Base-by-base conservation (phyloP, 345 rosid genomes). In the Eucalyptus curtisii region DNA sequence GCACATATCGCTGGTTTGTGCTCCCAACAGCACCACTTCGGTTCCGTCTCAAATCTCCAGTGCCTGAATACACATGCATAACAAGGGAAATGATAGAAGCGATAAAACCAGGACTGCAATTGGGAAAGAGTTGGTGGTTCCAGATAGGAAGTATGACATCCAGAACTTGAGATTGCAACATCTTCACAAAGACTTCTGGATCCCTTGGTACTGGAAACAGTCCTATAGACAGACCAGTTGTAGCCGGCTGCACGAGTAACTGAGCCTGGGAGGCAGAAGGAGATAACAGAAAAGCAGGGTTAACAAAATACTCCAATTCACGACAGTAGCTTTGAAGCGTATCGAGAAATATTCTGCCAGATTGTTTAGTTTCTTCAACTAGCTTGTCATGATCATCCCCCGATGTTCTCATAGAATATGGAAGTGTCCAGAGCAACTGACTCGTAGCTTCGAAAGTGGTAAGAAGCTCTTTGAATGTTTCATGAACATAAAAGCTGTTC, bases 401-500 rank as follows among this genome's bases (percentile, higher is more conserved):
- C 30, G 94, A 87, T 49, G 95, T 88, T 71, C 94, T 93, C 61
- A 95, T 76, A 66, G 96, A 92, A 89, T 89, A 91, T 3, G 99
- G 99, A 10, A 91, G 90, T 8, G 96, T 93, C 99, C 99, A 97
- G 68, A 96, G 92, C 92, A 96, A 90, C 91, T 96, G 98, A 90
- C 98, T 96, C 24, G 99, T 97, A 71, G 99, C 99, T 92, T 95
- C 99, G 93, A 97, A 97, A 71, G 99, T 97, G 86, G 96, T 95
- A 30, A 97, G 96, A 87, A 97, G 92, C 91, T 97, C 97, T 94
- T 91, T 97, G 71, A 97, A 96, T 76, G 99, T 95, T 89, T 95
- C 99, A 91, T 96, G 96, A 79, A 96, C 99, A 91, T 97, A 96
- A 88, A 97, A 96, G 87, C 96, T 96, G 92, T 97, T 96, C 76